phyloP scores from a whole-genome alignment of 441 rosid genomes.

The Gossypium gossypioides region DNA sequence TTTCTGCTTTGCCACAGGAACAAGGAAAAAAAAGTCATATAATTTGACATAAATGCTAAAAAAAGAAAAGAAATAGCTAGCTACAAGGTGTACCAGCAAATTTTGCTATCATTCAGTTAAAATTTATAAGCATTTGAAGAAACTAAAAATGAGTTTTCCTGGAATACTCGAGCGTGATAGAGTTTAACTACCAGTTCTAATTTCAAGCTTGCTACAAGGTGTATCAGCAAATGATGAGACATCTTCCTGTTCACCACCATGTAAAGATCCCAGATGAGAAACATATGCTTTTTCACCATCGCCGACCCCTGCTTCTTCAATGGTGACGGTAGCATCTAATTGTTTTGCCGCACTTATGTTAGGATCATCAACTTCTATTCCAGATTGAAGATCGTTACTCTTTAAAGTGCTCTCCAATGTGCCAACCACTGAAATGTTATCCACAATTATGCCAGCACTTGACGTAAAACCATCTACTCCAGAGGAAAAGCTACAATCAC shows the following conservation, averaged over 20 bases:
- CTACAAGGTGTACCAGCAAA: no score
- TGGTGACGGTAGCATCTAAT: background rate
- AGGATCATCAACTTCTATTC: background rate
- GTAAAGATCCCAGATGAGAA: background rate
- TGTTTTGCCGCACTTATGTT: background rate
- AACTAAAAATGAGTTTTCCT: background rate
- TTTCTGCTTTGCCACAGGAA: conserved; percentile 1
- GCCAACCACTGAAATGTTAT: background rate
- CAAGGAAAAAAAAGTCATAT: background rate
- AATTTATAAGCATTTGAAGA: background rate
- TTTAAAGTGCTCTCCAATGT: background rate
- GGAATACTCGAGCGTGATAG: background rate
- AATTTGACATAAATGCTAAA: background rate
- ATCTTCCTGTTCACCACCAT: background rate
- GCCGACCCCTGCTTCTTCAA: background rate
- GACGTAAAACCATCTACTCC: background rate
- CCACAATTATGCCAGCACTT: background rate
- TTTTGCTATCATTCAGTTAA: background rate
- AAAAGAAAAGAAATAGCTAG: background rate
- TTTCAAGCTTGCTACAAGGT: conserved; percentile 8
- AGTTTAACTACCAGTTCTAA: background rate
- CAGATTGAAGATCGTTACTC: background rate
- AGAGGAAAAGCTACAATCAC: background rate
- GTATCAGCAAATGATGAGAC: background rate
- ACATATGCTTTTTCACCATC: background rate